phyloP scores from a whole-genome alignment of 106 monocot genomes.

The Dendrobium officinale region DNA sequence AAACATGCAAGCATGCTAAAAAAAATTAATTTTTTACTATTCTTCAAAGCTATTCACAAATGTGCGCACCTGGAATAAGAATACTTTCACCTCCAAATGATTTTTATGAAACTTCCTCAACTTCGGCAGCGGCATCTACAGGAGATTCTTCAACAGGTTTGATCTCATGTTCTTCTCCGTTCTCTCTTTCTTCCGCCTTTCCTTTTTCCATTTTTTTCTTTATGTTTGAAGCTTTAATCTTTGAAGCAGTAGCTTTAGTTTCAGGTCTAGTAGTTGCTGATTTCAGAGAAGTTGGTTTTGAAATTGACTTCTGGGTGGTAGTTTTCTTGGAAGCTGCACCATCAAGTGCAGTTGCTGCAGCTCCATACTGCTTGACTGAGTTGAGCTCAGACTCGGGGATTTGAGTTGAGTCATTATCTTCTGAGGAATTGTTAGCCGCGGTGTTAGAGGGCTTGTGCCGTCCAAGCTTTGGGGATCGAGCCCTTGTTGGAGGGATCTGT shows the following conservation, averaged over 20 bases:
- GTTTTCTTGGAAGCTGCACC: constrained; percentile 22
- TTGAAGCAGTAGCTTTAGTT: constrained; percentile 7
- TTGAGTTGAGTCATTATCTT: constrained; percentile 19
- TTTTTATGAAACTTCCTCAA: not conserved
- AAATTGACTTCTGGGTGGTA: constrained; percentile 19
- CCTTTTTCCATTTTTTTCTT: constrained; percentile 27
- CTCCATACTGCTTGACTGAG: constrained; percentile 19
- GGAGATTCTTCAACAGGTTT: not conserved
- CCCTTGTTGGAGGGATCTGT: constrained; percentile 80
- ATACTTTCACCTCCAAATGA: not conserved
- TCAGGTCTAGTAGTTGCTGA: constrained; percentile 20
- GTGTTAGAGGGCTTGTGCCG: constrained; percentile 43
- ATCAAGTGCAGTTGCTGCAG: not conserved
- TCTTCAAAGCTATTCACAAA: no score
- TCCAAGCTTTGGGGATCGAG: constrained; percentile 82
- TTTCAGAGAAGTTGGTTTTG: constrained; percentile 38
- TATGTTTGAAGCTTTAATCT: constrained; percentile 21
- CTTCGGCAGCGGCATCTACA: not conserved
- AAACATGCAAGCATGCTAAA: no score
- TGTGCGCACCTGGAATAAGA: not conserved
- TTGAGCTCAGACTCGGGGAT: constrained; percentile 11
- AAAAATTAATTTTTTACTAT: no score
- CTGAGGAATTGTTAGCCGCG: constrained; percentile 9
- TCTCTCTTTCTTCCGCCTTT: constrained; percentile 12
- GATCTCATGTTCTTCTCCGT: not conserved